Base-by-base conservation (phyloP, 208 protist genomes). In the Acanthamoeba sp. region DNA sequence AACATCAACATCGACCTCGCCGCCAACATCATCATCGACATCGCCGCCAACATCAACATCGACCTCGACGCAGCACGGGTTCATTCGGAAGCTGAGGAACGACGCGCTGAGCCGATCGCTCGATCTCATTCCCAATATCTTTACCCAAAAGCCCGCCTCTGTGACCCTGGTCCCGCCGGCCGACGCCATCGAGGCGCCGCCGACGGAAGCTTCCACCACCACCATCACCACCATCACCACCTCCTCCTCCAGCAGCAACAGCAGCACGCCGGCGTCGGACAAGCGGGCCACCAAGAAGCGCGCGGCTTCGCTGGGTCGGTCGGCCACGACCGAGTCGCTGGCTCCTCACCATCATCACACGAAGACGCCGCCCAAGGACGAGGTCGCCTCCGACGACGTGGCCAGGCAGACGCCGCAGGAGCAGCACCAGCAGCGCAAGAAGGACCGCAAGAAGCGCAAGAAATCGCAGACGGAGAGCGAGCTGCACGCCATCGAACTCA, bases 41-140 rank as follows among this genome's bases (percentile, higher is more conserved):
- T 36, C 27, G 7, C 62, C 20, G 62, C 20, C 27, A 69, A 69
- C 62, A 69, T 27, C 62, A 40, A 24, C 34, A 20, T 0, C 64
- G 4, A 36, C n/a, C 32, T 22, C 34, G 22, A 36, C 62, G 64
- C n/a, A 73, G 64, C n/a, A 73, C 14, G 64, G 32, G 29, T 32
- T 73, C 64, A 73, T 73, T 10, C 64, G 64, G n/a, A 73, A 73
- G 64, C 64, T 73, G 64, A 32, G 29, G 34, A 73, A 73, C 64
- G 64, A 73, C 34, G 64, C 64, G 6, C 69, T 80, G 36, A 80
- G 69, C 69, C 32, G 69, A 38, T 80, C 69, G 36, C 36, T 80
- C 0, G 69, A 80, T 18, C 18, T 80, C 69, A 80, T 80, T 27
- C 69, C 69, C 18, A 10, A 24, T 22, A 80, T 80, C 32, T 38